Evolutionary conservation across 2,329 filamentous ascomycete genomes (phyloP).

Genomic region (Saccharata proteae): DNA sequence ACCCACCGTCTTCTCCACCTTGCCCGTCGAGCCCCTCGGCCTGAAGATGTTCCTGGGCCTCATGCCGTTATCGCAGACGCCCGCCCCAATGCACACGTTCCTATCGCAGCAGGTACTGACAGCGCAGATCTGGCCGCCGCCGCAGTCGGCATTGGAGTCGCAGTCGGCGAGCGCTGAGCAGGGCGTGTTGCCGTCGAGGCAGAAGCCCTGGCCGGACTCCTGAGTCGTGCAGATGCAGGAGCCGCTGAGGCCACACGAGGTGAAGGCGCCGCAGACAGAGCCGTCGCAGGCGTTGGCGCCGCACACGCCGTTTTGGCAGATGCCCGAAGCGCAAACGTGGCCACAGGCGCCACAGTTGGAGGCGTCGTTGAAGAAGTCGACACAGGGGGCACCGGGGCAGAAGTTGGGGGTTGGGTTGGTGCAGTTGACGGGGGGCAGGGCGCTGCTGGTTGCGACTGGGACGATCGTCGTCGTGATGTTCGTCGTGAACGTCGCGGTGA

Average conservation of each 20-base stretch:
- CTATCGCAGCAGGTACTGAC: constrained; percentile 13
- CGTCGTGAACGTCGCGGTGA: neutral
- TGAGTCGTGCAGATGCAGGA: constrained; percentile 19
- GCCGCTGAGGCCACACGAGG: constrained; percentile 14
- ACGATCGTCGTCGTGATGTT: neutral
- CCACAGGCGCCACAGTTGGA: constrained; percentile 3
- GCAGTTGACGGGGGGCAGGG: constrained; percentile 1
- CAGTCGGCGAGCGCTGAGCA: constrained; percentile 11
- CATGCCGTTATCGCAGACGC: constrained; percentile 10
- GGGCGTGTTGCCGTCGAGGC: constrained; percentile 15
- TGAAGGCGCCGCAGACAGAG: constrained; percentile 16
- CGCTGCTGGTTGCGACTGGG: neutral
- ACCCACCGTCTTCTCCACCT: neutral
- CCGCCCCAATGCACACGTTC: constrained; percentile 12
- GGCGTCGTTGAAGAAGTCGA: neutral
- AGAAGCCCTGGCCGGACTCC: constrained; percentile 15
- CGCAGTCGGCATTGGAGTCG: constrained; percentile 10
- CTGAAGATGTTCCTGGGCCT: constrained; percentile 1
- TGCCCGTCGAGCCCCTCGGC: too few relatives aligned
- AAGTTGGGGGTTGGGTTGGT: neutral
- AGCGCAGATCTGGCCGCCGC: constrained; percentile 13
- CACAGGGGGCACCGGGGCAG: neutral
- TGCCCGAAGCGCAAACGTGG: constrained; percentile 12
- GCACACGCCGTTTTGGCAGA: constrained; percentile 24
- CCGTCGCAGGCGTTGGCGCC: constrained; percentile 16